Evolutionary conservation across 2,329 filamentous ascomycete genomes (phyloP).

Genomic region (Penicillium sclerotigenum): DNA sequence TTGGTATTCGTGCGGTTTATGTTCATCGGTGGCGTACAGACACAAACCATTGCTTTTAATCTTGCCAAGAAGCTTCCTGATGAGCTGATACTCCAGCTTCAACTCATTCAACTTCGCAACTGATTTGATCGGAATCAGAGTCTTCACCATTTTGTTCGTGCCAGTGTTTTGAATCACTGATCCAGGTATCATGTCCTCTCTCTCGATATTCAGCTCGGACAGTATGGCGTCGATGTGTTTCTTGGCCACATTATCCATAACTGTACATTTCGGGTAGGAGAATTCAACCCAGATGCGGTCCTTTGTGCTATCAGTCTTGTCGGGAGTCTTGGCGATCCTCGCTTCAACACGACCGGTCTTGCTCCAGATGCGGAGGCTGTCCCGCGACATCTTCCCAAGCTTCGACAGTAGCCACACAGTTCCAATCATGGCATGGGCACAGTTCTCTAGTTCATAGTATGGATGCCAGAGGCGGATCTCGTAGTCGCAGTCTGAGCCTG

Average conservation of each 20-base stretch:
- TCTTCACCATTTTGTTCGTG: constrained; percentile 1
- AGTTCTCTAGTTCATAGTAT: background rate
- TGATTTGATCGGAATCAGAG: constrained; percentile 2
- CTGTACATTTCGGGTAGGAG: background rate
- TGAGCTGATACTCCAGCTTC: background rate
- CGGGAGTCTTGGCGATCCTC: background rate
- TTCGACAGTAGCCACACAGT: constrained; percentile 14
- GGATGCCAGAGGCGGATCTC: background rate
- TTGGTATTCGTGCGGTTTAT: constrained; percentile 6
- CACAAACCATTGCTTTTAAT: constrained; percentile 9
- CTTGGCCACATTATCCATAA: background rate
- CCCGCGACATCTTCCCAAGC: background rate
- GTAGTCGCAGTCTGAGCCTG: background rate
- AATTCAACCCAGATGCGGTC: background rate
- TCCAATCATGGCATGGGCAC: constrained; percentile 8
- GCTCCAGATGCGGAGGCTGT: background rate
- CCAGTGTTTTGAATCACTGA: constrained; percentile 1
- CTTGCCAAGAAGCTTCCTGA: background rate
- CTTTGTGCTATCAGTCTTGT: background rate
- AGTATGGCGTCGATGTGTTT: background rate
- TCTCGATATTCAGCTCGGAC: background rate
- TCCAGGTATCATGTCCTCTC: background rate
- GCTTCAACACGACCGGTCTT: constrained; percentile 6
- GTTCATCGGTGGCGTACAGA: background rate
- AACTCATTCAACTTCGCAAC: background rate